Conservation (phyloP, 2,329 filamentous ascomycete genomes). For the Ophiostoma quercus region DNA sequence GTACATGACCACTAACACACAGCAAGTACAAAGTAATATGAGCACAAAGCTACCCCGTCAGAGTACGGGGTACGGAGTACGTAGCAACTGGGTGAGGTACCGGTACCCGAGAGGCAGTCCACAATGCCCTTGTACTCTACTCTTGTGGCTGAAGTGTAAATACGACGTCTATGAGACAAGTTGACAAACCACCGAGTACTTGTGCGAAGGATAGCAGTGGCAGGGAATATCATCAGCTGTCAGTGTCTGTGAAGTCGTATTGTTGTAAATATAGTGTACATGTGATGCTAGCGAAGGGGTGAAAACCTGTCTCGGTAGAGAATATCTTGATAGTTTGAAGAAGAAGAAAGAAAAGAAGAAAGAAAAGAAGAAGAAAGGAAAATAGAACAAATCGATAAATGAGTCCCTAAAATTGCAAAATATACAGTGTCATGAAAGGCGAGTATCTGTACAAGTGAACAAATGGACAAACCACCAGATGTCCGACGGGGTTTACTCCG, state of each 20-base stretch:
- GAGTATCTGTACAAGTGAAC: background rate
- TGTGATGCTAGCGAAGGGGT: background rate
- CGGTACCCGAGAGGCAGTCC: background rate
- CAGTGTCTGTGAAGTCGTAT: background rate
- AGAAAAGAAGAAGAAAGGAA: background rate
- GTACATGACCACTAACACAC: background rate
- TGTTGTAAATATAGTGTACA: background rate
- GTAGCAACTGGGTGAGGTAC: background rate
- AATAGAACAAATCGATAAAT: background rate
- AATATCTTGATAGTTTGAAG: no score
- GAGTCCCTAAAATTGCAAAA: background rate
- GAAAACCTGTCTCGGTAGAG: background rate
- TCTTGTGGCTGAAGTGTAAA: background rate
- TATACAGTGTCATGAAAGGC: background rate
- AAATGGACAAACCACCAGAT: background rate
- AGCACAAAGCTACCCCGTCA: background rate
- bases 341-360: no score
- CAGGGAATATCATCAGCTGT: no score
- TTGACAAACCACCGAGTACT: slow-evolving; percentile 5
- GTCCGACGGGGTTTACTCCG: background rate
- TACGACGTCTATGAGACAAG: background rate
- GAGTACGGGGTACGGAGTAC: background rate
- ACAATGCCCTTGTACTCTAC: background rate
- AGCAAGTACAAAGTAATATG: no score
- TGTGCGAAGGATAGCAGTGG: background rate